Evolutionary conservation across 768 basidiomycete species (phyloP).

Genomic region (Mycena filopes): DNA sequence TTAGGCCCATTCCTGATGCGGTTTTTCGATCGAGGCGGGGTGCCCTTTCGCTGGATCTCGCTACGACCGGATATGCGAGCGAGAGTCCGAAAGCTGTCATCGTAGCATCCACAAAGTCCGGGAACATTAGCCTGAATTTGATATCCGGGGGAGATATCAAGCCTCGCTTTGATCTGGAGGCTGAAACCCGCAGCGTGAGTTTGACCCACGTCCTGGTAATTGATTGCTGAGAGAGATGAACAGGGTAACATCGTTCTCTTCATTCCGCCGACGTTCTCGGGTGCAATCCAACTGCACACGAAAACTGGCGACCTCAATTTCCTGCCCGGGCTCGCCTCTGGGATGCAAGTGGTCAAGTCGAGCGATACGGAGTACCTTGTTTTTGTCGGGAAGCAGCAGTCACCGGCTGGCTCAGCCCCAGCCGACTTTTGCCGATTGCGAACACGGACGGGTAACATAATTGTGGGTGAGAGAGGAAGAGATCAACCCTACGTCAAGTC

Average conservation of each 20-base stretch:
- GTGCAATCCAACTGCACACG: constrained; percentile 48
- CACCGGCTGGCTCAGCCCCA: not conserved
- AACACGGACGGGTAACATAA: constrained; percentile 22
- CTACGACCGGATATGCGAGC: constrained; percentile 23
- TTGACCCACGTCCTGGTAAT: not conserved
- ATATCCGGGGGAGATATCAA: constrained; percentile 20
- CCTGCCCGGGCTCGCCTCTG: constrained; percentile 45
- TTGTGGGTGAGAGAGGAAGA: constrained; percentile 26
- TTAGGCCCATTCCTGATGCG: constrained; percentile 24
- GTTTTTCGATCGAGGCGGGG: constrained; percentile 29
- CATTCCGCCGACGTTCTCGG: constrained; percentile 47
- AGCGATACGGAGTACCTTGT: constrained; percentile 34
- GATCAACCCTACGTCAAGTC: constrained; percentile 23
- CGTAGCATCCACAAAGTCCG: constrained; percentile 16
- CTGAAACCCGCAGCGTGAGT: constrained; percentile 23
- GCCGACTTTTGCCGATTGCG: constrained; percentile 32
- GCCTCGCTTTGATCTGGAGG: constrained; percentile 32
- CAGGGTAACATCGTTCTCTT: constrained; percentile 29
- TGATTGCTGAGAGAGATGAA: not conserved
- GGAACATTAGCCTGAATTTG: constrained; percentile 29
- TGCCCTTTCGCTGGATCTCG: constrained; percentile 28
- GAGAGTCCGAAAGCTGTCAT: constrained; percentile 23
- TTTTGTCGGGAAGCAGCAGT: constrained; percentile 15
- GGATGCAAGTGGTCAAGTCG: constrained; percentile 46
- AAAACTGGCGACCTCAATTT: constrained; percentile 46